Evolutionary conservation across 2,329 filamentous ascomycete species (phyloP).

Genomic region (Coniochaeta sp.): DNA sequence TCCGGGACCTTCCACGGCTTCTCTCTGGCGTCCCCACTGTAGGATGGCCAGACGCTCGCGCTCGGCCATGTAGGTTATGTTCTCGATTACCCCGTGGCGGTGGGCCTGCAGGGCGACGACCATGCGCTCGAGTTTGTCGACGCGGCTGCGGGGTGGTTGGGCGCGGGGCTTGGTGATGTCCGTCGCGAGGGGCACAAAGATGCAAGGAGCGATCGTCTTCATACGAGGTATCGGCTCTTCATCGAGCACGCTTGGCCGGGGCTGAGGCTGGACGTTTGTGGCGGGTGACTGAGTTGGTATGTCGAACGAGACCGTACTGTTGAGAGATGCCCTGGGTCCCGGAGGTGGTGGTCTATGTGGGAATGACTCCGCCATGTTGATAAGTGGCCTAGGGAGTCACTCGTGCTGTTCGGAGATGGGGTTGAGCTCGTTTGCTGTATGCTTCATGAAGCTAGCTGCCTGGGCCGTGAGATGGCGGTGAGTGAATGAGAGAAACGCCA

Average conservation of each 20-base stretch:
- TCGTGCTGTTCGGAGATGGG: too few species aligned
- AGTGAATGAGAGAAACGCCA: too few species aligned
- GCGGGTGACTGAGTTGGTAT: background rate
- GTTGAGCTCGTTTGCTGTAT: too few species aligned
- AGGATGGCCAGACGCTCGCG: constrained; percentile 25
- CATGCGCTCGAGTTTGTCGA: constrained; percentile 21
- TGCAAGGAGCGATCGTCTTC: constrained; percentile 18
- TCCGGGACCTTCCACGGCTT: background rate
- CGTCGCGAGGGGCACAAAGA: constrained; percentile 25
- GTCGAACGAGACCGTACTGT: background rate
- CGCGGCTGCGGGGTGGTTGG: constrained; percentile 17
- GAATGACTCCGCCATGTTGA: background rate
- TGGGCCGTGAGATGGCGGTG: too few species aligned
- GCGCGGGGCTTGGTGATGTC: constrained; percentile 21
- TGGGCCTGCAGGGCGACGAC: constrained; percentile 23
- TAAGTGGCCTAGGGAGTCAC: too few species aligned
- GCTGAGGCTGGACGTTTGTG: background rate
- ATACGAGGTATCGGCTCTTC: constrained; percentile 19
- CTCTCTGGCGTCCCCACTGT: constrained; percentile 11
- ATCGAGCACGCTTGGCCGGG: background rate
- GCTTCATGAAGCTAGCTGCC: too few species aligned
- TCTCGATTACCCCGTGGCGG: constrained; percentile 20
- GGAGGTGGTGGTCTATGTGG: background rate
- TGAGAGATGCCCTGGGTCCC: too few species aligned
- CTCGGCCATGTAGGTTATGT: constrained; percentile 24